Percentiles rank a stretch among this genome's conserved stretches.
Evolutionary conservation across 805 yeast species (phyloP).

Genomic region (Suhomyces faveliae): DNA sequence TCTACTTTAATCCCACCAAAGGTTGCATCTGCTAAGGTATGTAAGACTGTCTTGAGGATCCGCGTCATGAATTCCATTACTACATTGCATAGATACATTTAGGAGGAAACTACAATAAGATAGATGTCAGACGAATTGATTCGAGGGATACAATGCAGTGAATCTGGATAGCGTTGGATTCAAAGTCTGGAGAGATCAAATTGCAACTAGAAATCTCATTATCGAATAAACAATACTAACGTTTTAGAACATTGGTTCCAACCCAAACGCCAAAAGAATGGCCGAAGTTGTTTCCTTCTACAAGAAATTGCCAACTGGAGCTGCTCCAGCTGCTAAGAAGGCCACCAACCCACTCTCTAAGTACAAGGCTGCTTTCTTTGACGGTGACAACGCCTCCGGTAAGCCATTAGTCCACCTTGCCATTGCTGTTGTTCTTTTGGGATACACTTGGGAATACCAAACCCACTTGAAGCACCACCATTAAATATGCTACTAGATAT

Average conservation of each 20-base stretch:
- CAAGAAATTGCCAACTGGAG: conserved; percentile 93
- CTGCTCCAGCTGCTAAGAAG: conserved; percentile 74
- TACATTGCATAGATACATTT: neutral
- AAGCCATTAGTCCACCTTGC: conserved; percentile 80
- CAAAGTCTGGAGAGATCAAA: neutral
- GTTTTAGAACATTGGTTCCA: conserved; percentile 79
- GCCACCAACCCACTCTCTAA: conserved; percentile 63
- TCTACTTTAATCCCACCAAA: conserved; percentile 98
- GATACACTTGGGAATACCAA: conserved; percentile 91
- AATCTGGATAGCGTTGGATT: neutral
- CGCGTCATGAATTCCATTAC: neutral
- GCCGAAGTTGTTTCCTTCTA: conserved; percentile 92
- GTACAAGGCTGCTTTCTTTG: conserved; percentile 84
- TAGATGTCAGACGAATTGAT: neutral
- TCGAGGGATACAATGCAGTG: neutral
- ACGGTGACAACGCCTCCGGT: conserved; percentile 80
- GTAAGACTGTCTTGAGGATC: neutral
- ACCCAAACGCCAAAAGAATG: conserved; percentile 97
- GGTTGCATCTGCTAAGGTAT: conserved; percentile 91
- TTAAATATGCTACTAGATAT: neutral
- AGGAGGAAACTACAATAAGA: neutral
- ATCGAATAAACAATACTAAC: conserved; percentile 23
- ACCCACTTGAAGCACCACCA: conserved; percentile 62
- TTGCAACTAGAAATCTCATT: neutral
- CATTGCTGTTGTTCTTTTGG: conserved; percentile 63